Evolutionary conservation across 1,139 yeast genomes (phyloP), one percentile per base, ranked within the genome.

Genomic region (Nematodospora anomalae): DNA sequence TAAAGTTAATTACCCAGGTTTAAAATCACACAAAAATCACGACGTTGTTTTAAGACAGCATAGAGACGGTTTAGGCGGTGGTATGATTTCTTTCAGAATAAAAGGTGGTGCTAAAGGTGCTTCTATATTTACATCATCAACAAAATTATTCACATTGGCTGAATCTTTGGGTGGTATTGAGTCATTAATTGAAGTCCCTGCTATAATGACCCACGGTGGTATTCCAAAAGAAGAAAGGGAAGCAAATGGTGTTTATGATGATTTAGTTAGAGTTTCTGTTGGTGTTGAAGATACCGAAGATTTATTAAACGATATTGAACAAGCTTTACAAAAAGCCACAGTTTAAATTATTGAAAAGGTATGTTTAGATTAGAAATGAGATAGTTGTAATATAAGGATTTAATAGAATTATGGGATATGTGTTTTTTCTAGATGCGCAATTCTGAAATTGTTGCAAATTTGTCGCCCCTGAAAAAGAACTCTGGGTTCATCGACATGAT

Each of bases 161-260:
- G 95, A 87, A 67, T 85, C 95, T 23, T 76, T 87, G 43, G 96
- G 96, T 51, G 96, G 96, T 52, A 82, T 87, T 50, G 96, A 88
- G 67, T 82, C 92, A 16, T 74, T 87, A 58, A 68, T 85, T 47
- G 95, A 87, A 65, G 92, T 87, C 35, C 96, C 96, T 36, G 95
- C 96, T 40, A 80, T 82, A 38, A 87, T 87, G 95, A 87, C 96
- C 51, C 96, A 87, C 55, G 94, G 94, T 40, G 95, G 95, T 58
- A 86, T 88, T 62, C 90, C 95, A 55, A 74, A 75, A 62, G 87
- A 71, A 38, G 82, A 79, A 55, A 80, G 96, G 65, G 94, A 84
- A 63, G 75, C 80, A 35, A 76, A 82, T 41, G 95, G 95, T 48
- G 94, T 88, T 32, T 83, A 56, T 52, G 95, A 87, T 53, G 89